These are phyloP conservation scores for Pestalotiopsis fici DNA, from an alignment of 2,329 filamentous ascomycete species.

Conservation along the genomic window DNA sequence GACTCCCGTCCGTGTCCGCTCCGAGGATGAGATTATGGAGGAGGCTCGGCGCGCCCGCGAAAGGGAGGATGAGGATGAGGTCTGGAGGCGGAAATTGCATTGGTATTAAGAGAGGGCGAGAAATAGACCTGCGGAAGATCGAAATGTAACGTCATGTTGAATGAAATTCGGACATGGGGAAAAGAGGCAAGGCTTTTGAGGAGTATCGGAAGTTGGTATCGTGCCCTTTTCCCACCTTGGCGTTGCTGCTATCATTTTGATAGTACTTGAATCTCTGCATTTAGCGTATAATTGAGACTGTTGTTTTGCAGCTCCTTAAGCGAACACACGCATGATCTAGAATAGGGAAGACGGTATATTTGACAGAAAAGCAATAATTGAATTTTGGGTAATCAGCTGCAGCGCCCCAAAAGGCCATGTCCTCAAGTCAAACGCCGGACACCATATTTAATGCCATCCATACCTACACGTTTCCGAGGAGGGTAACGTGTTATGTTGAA, in stretches of 20 bases:
- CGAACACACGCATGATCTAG: neutral
- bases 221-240: neutral
- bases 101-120: conserved; percentile 25
- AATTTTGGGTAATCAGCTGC: neutral
- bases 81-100: conserved; percentile 46
- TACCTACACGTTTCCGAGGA: neutral
- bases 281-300: conserved; percentile 4
- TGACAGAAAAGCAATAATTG: neutral
- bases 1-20: conserved; percentile 42
- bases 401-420: neutral
- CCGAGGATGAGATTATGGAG: conserved; percentile 49
- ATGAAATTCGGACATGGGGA: neutral
- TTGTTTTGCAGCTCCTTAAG: neutral
- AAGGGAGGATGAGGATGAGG: conserved; percentile 45
- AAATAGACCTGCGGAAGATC: no score
- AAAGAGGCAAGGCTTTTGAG: neutral
- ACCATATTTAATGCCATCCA: neutral
- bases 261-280: neutral
- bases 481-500: neutral
- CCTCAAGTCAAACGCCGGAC: neutral
- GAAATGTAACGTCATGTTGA: neutral
- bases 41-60: conserved; percentile 40
- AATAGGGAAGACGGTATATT: neutral
- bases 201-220: neutral
- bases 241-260: neutral